These are phyloP conservation scores for Lecanicillium sp. DNA, from an alignment of 2,329 filamentous ascomycete species.

Conservation along the genomic window DNA sequence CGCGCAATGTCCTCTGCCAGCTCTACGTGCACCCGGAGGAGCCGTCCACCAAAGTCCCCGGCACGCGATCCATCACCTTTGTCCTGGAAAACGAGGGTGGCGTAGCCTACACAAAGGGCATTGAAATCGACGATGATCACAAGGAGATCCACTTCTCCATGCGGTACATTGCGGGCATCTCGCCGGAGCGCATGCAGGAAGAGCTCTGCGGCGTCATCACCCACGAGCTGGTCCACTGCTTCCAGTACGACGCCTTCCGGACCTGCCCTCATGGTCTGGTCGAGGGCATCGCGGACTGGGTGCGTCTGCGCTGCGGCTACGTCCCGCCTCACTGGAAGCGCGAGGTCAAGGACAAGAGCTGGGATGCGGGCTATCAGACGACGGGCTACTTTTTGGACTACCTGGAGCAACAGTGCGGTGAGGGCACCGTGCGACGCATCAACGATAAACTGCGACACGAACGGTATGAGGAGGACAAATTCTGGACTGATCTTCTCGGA, in stretches of 20 bases:
- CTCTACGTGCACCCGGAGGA: conserved; percentile 57
- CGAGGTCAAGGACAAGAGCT: conserved; percentile 47
- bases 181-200: conserved; percentile 35
- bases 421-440: conserved; percentile 53
- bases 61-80: conserved; percentile 81
- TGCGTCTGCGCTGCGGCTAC: conserved; percentile 67
- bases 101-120: conserved; percentile 83
- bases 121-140: conserved; percentile 73
- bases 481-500: conserved; percentile 67
- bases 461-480: conserved; percentile 56
- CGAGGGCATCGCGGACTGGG: conserved; percentile 91
- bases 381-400: conserved; percentile 90
- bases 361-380: conserved; percentile 85
- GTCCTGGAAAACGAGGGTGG: conserved; percentile 73
- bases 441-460: conserved; percentile 61
- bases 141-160: conserved; percentile 90
- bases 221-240: conserved; percentile 94
- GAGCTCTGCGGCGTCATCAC: conserved; percentile 81
- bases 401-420: conserved; percentile 62
- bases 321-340: conserved; percentile 79
- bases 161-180: conserved; percentile 57
- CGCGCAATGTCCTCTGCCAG: conserved; percentile 61
- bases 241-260: conserved; percentile 66
- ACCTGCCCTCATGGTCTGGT: conserved; percentile 69
- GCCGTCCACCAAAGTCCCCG: conserved; percentile 39